These are phyloP conservation scores for Mortierella sp. DNA, from an alignment of 371 early-diverging fungal genomes.

Conservation along the genomic window DNA sequence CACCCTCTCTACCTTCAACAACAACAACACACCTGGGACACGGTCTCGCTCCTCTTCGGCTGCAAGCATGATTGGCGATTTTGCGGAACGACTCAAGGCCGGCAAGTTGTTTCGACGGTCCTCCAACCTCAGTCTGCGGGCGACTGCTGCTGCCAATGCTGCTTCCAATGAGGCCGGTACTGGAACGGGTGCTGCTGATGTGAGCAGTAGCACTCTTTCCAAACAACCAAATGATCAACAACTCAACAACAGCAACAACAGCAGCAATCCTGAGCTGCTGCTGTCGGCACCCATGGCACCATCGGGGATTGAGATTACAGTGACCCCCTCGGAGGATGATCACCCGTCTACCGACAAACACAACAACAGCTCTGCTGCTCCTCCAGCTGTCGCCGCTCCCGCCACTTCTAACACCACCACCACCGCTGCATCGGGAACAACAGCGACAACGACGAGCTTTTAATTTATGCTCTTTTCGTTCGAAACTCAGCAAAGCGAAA, in stretches of 20 bases:
- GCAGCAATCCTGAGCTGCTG: neutral
- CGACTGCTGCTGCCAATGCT: neutral
- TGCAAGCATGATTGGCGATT: conserved; percentile 46
- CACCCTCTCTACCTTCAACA: neutral
- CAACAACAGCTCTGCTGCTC: neutral
- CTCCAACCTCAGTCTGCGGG: neutral
- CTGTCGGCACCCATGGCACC: neutral
- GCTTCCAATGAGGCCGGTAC: neutral
- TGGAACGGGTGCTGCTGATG: neutral
- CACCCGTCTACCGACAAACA: conserved; percentile 27
- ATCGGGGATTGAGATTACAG: conserved; percentile 31
- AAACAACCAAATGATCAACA: neutral
- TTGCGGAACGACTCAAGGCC: conserved; percentile 48
- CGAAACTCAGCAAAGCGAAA: neutral
- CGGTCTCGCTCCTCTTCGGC: conserved; percentile 50
- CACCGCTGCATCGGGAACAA: neutral
- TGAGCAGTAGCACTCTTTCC: neutral
- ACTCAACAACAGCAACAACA: neutral
- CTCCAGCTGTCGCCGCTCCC: neutral
- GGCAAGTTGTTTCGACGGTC: conserved; percentile 37
- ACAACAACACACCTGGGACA: conserved; percentile 2
- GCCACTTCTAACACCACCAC: no score
- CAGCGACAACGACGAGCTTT: neutral
- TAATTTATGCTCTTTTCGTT: neutral
- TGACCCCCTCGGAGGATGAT: conserved; percentile 39